Evolutionary conservation across 148 eudicot species (phyloP).

Genomic region (Fagopyrum tataricum): DNA sequence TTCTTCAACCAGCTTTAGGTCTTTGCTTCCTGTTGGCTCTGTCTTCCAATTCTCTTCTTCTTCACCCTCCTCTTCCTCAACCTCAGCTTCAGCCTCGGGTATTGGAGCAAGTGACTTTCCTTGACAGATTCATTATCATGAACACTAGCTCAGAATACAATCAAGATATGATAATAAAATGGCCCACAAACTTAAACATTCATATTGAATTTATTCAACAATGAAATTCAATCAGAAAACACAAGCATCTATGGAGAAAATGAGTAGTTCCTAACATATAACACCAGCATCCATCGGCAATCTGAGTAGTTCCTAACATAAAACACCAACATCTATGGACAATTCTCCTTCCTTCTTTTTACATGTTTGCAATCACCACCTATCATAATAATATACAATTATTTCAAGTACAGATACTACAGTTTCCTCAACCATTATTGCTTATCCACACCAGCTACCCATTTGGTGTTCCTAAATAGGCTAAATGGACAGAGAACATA

Average conservation of each 20-base stretch:
- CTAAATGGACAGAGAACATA: neutral
- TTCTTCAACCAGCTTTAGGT: slow-evolving; percentile 17
- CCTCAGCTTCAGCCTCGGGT: slow-evolving; percentile 41
- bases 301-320: neutral
- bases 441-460: neutral
- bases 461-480: neutral
- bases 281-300: too few species aligned
- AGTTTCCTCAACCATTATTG: neutral
- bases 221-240: neutral
- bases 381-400: neutral
- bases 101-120: slow-evolving; percentile 90
- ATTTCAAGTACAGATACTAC: neutral
- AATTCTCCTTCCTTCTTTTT: too few species aligned
- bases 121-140: slow-evolving; percentile 31
- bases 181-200: neutral
- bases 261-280: neutral
- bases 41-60: slow-evolving; percentile 24
- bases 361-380: neutral
- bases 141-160: slow-evolving; percentile 1
- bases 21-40: slow-evolving; percentile 10
- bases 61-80: slow-evolving; percentile 31
- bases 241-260: too few species aligned
- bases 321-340: neutral
- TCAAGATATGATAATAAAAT: neutral
- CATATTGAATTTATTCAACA: neutral